Evolutionary conservation across 2,329 filamentous ascomycete species (phyloP).

Genomic region (Trichoderma simmonsii): DNA sequence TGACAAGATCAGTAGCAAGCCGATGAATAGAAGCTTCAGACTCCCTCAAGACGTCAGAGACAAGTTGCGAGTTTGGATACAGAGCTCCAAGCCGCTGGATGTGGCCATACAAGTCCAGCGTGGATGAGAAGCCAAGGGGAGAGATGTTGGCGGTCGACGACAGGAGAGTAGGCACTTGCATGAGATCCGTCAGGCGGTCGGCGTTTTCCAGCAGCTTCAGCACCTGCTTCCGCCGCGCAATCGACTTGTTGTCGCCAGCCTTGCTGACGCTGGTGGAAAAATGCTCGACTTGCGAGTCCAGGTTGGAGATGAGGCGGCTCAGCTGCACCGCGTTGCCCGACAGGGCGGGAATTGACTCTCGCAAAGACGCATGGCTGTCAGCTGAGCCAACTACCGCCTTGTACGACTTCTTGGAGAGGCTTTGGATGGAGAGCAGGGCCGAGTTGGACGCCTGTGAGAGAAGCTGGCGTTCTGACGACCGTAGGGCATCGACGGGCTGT

Average conservation of each 20-base stretch:
- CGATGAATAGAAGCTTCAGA: conserved; percentile 85
- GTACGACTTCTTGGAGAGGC: conserved; percentile 85
- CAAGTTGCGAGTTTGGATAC: conserved; percentile 74
- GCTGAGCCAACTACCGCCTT: conserved; percentile 79
- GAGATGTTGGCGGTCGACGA: conserved; percentile 69
- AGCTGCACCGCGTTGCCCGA: conserved; percentile 64
- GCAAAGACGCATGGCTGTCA: conserved; percentile 70
- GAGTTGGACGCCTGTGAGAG: conserved; percentile 81
- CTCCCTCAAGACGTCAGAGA: conserved; percentile 69
- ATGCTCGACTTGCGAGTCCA: conserved; percentile 72
- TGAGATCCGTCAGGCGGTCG: conserved; percentile 82
- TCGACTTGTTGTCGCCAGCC: conserved; percentile 63
- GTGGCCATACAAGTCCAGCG: conserved; percentile 88
- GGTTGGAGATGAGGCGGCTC: conserved; percentile 67
- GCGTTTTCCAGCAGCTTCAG: conserved; percentile 82
- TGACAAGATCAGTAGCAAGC: conserved; percentile 81
- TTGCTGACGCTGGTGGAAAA: conserved; percentile 85
- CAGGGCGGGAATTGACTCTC: conserved; percentile 67
- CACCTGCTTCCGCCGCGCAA: conserved; percentile 73
- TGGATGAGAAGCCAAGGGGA: conserved; percentile 77
- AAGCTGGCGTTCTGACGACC: conserved; percentile 70
- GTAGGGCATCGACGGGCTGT: conserved; percentile 69
- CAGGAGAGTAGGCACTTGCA: conserved; percentile 83
- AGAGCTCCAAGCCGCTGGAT: conserved; percentile 80
- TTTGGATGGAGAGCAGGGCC: conserved; percentile 77